A percentile compares a stretch with the other conserved stretches of the same genome.
Conservation (phyloP, 2,329 filamentous ascomycete species). For the Phaeoacremonium minimum region DNA sequence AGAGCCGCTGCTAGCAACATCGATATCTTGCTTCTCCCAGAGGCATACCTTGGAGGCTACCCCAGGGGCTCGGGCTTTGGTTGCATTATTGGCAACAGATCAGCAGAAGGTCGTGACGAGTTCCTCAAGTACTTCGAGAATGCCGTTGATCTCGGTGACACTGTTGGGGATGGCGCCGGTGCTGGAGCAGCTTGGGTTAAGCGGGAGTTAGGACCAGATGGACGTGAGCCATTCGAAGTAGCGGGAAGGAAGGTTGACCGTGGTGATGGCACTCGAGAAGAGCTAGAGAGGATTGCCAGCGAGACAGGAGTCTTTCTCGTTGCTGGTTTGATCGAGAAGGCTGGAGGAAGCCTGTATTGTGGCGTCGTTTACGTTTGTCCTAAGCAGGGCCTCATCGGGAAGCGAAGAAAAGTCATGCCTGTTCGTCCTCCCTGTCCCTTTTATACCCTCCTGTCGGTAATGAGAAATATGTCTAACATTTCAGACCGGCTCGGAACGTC, state of each 20-base stretch:
- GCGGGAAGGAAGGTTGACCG: slow-evolving; percentile 31
- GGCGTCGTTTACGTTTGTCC: slow-evolving; percentile 79
- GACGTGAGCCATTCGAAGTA: slow-evolving; percentile 9
- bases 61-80: slow-evolving; percentile 79
- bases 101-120: slow-evolving; percentile 69
- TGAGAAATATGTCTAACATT: slow-evolving; percentile 6
- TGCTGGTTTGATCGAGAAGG: slow-evolving; percentile 73
- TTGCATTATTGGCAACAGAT: slow-evolving; percentile 65
- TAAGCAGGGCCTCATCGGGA: slow-evolving; percentile 66
- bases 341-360: slow-evolving; percentile 82
- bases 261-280: slow-evolving; percentile 67
- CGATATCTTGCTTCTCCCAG: slow-evolving; percentile 80
- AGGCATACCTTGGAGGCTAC: slow-evolving; percentile 90
- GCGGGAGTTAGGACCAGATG: slow-evolving; percentile 43
- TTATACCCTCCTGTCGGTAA: not conserved
- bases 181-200: slow-evolving; percentile 70
- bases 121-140: slow-evolving; percentile 75
- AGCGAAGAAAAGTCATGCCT: slow-evolving; percentile 89
- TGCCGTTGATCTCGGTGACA: slow-evolving; percentile 82
- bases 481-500: slow-evolving; percentile 71
- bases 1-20: slow-evolving; percentile 52
- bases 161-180: slow-evolving; percentile 55
- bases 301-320: slow-evolving; percentile 81
- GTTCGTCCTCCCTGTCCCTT: slow-evolving; percentile 36
- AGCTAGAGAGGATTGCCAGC: slow-evolving; percentile 68